Percentiles rank a stretch among this genome's conserved stretches.
These are phyloP conservation scores for Datisca glomerata DNA, from an alignment of 306 rosid genomes.

Conservation along the genomic window DNA sequence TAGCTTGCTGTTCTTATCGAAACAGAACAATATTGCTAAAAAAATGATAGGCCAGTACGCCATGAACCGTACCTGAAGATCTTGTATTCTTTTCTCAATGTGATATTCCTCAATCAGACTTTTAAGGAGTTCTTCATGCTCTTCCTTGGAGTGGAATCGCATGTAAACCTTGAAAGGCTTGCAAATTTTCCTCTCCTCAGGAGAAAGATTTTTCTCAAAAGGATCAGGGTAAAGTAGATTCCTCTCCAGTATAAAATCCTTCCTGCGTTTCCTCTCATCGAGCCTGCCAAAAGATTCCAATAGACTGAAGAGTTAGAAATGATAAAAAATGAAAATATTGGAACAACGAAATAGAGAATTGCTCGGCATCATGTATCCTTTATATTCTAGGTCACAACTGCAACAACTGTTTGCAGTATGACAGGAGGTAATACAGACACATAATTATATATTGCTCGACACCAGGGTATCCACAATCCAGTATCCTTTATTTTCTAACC, in stretches of 20 bases:
- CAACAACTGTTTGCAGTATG: no score
- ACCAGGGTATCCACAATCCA: no score
- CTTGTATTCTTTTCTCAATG: conserved; percentile 52
- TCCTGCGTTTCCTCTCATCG: conserved; percentile 80
- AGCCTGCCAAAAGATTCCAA: conserved; percentile 56
- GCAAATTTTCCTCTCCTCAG: conserved; percentile 62
- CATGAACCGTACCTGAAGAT: conserved; percentile 52
- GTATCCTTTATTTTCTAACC: no score
- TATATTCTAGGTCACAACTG: no score
- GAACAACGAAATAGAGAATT: no score
- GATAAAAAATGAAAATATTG: no score
- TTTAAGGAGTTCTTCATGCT: conserved; percentile 50
- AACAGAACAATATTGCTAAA: neutral
- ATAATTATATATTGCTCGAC: no score
- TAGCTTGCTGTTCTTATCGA: neutral
- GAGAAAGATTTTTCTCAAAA: conserved; percentile 47
- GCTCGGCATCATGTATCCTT: no score
- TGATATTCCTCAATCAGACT: conserved; percentile 62
- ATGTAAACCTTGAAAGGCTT: conserved; percentile 53
- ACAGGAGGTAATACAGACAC: no score
- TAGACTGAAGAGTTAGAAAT: no score
- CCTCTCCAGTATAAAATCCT: conserved; percentile 62
- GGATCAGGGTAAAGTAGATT: conserved; percentile 67
- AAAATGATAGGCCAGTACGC: neutral
- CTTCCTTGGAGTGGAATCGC: conserved; percentile 72